Conservation (phyloP, 768 basidiomycete species). For the Trametes villosa region DNA sequence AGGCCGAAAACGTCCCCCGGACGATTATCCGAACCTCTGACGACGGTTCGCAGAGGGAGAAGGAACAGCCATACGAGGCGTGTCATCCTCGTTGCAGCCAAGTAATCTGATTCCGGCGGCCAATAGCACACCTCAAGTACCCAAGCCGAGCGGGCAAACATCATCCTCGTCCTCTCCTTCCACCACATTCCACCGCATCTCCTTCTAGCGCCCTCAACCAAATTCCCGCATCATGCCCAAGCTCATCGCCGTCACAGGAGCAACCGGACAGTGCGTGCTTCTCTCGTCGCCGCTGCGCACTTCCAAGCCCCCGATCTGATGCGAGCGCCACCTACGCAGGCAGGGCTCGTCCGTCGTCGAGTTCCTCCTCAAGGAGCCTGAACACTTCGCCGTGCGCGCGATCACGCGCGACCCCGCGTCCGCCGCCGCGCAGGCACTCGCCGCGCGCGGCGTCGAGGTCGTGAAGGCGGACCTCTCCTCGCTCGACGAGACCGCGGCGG, state of each 20-base stretch:
- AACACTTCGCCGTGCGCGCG: slow-evolving; percentile 14
- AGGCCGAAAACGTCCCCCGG: too few species aligned
- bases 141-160: not conserved
- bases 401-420: slow-evolving; percentile 16
- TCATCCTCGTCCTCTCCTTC: not conserved
- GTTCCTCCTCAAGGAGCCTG: slow-evolving; percentile 14
- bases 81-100: too few species aligned
- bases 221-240: slow-evolving; percentile 1
- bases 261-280: slow-evolving; percentile 9
- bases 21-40: too few species aligned
- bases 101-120: too few species aligned
- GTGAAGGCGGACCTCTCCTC: slow-evolving; percentile 14
- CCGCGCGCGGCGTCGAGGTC: slow-evolving; percentile 13
- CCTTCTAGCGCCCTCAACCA: too few species aligned
- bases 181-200: not conserved
- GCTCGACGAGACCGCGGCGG: slow-evolving; percentile 12
- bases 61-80: too few species aligned
- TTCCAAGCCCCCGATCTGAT: not conserved
- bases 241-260: slow-evolving; percentile 12
- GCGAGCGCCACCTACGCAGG: not conserved
- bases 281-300: not conserved
- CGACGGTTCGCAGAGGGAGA: too few species aligned
- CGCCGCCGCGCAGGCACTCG: slow-evolving; percentile 11
- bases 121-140: too few species aligned
- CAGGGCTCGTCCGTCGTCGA: slow-evolving; percentile 17